Evolutionary conservation across 176 grass and related monocot genomes (phyloP), one percentile per base, ranked within the genome.

Genomic region (Tillandsia fasciculata): DNA sequence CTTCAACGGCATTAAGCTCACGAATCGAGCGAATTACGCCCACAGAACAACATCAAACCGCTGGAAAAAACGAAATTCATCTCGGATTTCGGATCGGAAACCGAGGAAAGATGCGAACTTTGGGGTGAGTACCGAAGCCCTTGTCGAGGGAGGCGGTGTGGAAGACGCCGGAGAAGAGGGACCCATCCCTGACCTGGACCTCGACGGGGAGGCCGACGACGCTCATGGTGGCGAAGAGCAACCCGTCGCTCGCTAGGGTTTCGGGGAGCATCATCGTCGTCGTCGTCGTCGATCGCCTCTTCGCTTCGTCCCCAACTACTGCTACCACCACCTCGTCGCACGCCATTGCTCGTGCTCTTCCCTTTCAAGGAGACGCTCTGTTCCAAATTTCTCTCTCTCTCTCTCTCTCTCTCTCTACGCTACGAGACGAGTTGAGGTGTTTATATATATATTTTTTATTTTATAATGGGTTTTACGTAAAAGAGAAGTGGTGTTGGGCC

Each of bases 181-280:
- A 97, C 83, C 94, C 94, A 84, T 97, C 94, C 74, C 81, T 88
- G 69, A 92, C 89, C 81, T 85, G 94, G 11, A 90, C 84, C 76
- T 97, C 84, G 23, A 97, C 94, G 50, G 86, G 81, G 8, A 87
- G 74, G 17, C 94, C 94, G 4, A 97, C 84, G 77, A 97, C 83
- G 73, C 82, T 92, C 23, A 97, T 53, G 18, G 90, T 90, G 49
- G 84, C 69, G 12, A 87, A 83, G 28, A 92, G 78, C 51, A 97
- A 70, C 50, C 79, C 76, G 29, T 97, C 86, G 54, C 66, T 57
- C 9, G 54, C 9, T 69, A 29, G 14, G 54, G 54, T 17, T 9
- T 59, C 54, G 1, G 1, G 13, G 54, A 15, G 54, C 54, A 7
- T 8, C 11, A 20, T 11, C 20, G 84, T 8, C 49, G 61, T 14